Conservation (phyloP, 1,139 yeast genomes). For the Sugiyamaella japonica region DNA sequence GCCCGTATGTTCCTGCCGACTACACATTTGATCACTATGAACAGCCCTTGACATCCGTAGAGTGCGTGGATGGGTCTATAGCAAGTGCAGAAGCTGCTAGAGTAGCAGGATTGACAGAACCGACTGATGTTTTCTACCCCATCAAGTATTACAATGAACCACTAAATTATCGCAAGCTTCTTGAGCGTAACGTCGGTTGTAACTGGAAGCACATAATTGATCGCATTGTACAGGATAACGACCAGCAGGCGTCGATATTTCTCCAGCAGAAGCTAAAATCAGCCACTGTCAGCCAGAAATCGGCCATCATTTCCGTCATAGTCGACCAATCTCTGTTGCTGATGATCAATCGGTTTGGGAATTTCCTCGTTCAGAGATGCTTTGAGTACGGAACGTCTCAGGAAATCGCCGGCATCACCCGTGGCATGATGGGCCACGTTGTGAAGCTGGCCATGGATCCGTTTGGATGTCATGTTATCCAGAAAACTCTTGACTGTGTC, state of each 20-base stretch:
- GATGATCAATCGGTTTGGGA: constrained; percentile 45
- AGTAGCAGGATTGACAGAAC: constrained; percentile 5
- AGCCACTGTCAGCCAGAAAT: constrained; percentile 39
- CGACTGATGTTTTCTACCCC: constrained; percentile 22
- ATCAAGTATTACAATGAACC: constrained; percentile 33
- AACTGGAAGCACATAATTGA: constrained; percentile 40
- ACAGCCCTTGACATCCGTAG: neutral
- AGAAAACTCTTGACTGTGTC: constrained; percentile 45
- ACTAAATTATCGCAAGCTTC: constrained; percentile 34
- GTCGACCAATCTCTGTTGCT: constrained; percentile 38
- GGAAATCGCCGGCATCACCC: constrained; percentile 39
- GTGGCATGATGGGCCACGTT: constrained; percentile 40
- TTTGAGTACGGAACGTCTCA: constrained; percentile 42
- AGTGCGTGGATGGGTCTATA: neutral
- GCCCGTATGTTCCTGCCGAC: neutral
- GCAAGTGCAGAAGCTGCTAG: constrained; percentile 2
- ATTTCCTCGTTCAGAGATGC: constrained; percentile 46
- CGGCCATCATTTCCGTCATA: constrained; percentile 40
- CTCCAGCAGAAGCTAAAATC: constrained; percentile 45
- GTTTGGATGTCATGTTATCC: constrained; percentile 49
- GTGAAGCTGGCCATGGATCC: constrained; percentile 41
- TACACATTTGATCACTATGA: neutral
- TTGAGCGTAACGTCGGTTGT: constrained; percentile 35
- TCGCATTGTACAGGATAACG: constrained; percentile 41
- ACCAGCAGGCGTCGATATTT: constrained; percentile 47